phyloP scores from a whole-genome alignment of 768 basidiomycete genomes.

The Leccinum barrowsii region DNA sequence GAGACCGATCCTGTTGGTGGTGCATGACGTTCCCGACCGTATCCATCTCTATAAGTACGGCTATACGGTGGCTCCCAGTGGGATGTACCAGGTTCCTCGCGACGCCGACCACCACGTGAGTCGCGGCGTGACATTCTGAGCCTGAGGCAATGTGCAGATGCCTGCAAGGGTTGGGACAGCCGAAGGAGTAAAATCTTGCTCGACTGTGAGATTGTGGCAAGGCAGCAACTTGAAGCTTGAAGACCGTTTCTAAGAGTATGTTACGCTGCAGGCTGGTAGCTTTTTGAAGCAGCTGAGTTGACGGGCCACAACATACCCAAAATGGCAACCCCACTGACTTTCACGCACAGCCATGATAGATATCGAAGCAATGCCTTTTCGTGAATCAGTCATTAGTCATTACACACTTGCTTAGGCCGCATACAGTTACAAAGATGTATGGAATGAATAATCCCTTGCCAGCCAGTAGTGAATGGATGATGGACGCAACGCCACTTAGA shows the following conservation, averaged over 20 bases:
- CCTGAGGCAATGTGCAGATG: conserved; percentile 6
- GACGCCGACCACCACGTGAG: conserved; percentile 9
- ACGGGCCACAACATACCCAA: neutral
- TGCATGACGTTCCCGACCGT: conserved; percentile 9
- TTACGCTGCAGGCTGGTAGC: too few relatives aligned
- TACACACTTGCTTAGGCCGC: too few relatives aligned
- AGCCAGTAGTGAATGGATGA: neutral
- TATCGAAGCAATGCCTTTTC: too few relatives aligned
- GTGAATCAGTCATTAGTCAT: too few relatives aligned
- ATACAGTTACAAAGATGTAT: too few relatives aligned
- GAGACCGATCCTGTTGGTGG: conserved; percentile 1
- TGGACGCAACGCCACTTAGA: too few relatives aligned
- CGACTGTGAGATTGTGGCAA: neutral
- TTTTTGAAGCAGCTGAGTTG: too few relatives aligned
- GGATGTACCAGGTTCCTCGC: conserved; percentile 11
- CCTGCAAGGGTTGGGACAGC: neutral
- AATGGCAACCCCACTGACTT: neutral
- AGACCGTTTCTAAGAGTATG: neutral
- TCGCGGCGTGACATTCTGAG: conserved; percentile 9
- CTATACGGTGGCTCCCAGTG: conserved; percentile 1
- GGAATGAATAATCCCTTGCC: neutral
- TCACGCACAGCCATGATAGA: too few relatives aligned
- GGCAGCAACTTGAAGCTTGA: neutral
- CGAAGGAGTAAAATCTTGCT: conserved; percentile 14
- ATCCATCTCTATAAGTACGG: conserved; percentile 7